Base-by-base conservation (phyloP, 441 rosid genomes). In the Eugenia klotzschiana region DNA sequence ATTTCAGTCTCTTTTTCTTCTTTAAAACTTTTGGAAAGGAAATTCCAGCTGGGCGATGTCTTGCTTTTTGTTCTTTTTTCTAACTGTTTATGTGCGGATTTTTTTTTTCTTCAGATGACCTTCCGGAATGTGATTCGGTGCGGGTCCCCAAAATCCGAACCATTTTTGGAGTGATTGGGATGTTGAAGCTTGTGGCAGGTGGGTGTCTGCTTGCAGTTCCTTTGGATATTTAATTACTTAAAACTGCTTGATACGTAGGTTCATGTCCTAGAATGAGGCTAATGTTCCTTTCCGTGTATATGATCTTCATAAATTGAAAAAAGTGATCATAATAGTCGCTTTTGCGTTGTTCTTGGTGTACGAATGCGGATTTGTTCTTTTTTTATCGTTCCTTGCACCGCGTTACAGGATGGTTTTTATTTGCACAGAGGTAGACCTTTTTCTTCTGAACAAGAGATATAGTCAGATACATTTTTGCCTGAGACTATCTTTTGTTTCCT, bases 141-240 rank as follows among this genome's bases (percentile, higher is more conserved):
- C 96, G 99, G 13, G 98, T 94, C 29, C 99, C 99, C 33, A 97
- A 93, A 87, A 94, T 97, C 87, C 90, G 82, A 83, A 85, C 93
- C 10, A 90, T 97, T 82, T 96, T 87, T 80, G 99, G 99, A 51
- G 91, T 97, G 15, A 92, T 93, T 81, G 99, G 99, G 81, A 91
- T 97, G 96, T 89, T 97, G 56, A 97, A 94, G 93, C 98, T 97
- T 49, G 89, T 97, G 23, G 99, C 98, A 86, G 99, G 99, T 94
- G 87, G 73, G 18, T 79, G 54, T 51, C 54, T 80, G 54, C 43
- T 27, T 9, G 26, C 82, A 16, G 82, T 57, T 40, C 79, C n/a
- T 51, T 22, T 51, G 16, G 33, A 40, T 64, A 33, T 8, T 60
- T 37, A 33, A 37, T 82, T 41, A 37, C 55, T 43, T 49, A 16